Base-by-base conservation (phyloP, 768 basidiomycete genomes). In the Trametes meyenii region DNA sequence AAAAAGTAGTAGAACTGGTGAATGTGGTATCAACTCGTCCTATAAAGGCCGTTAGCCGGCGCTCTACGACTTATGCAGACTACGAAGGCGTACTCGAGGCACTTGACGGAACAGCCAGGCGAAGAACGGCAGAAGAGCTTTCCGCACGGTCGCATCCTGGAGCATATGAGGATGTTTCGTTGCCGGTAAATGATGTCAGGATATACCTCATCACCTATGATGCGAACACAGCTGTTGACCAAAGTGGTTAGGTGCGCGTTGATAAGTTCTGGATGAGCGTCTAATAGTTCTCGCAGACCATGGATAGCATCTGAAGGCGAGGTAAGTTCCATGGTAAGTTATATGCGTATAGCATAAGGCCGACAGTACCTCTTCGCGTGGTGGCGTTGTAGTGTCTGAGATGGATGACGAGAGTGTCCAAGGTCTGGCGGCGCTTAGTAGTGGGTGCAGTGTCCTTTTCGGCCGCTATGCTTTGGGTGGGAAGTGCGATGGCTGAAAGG, bases 101-200 rank as follows among this genome's bases (percentile, higher is more conserved):
- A 92, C 74, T 48, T 79, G 80, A 21, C 85, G 83, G 11, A 96
- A 73, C 12, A 93, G 73, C 93, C 93, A 95, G 6, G 77, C 69
- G 56, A 92, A 78, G 67, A 96, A 88, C 0, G 80, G 74, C 16
- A 91, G 70, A 12, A 95, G 74, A 0, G 84, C 75, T 73, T 89
- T 93, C 35, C 95, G 85, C 42, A 96, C 94, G 50, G 79, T 74
- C 1, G 86, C 79, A 73, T 96, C 95, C 94, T 97, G 66, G 35
- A 16, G 3, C 35, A 55, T 38, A 38, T 39, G 38, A 23, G 26
- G 7, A 38, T 12, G 14, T 4, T 53, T 49, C 21, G 62, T 33
- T 16, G 14, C 7, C 0, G 10, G 23, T 29, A 39, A 4, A 46
- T n/a, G n/a, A 19, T 8, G 21, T 16, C 7, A 14, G 1, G n/a